Evolutionary conservation across 2,329 filamentous ascomycete genomes (phyloP), one percentile per base, ranked within the genome.

Genomic region (Penicillium hordei): DNA sequence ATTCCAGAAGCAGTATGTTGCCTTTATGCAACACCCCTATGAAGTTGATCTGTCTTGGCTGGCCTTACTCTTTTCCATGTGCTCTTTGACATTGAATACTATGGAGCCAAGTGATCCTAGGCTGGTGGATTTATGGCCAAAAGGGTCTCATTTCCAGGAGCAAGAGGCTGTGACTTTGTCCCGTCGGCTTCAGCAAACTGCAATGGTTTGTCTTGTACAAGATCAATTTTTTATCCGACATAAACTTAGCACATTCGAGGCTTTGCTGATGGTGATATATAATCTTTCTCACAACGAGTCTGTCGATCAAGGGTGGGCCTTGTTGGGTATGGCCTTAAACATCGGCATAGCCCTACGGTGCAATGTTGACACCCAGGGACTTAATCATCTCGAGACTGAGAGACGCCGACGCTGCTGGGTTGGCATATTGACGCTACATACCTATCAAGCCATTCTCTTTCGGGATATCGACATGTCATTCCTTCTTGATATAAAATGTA

Each of bases 371-470:
- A 31, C 48, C 13, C 58, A 58, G 6, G 52, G 60, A 3, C 34
- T 73, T 3, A 55, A 55, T 29, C 38, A 46, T 0, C 54, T 73
- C 2, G 64, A 68, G 12, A 52, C 49, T 6, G 67, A 74, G 39
- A 55, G 71, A 45, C 58, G 70, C 17, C 66, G 72, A 1, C 63
- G 71, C 5, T 70, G 68, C 39, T 74, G 71, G 72, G 70, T 66
- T 10, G 71, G 66, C 1, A 45, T 74, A 6, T 62, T 72, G 49
- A 64, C 68, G 15, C 59, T 74, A 1, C 72, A 73, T 40, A 72
- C 69, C 0, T 68, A 71, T 25, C 72, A 74, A 39, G 68, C 60
- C 34, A 70, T 70, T 0, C 44, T 62, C 2, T 68, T 65, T 43
- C 60, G 63, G 10, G 65, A 68, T 46, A 38, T 67, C 15, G 58